Percentiles rank a stretch among this genome's conserved stretches.
Evolutionary conservation across 768 basidiomycete species (phyloP).

Genomic region (Gyrodon lividus): DNA sequence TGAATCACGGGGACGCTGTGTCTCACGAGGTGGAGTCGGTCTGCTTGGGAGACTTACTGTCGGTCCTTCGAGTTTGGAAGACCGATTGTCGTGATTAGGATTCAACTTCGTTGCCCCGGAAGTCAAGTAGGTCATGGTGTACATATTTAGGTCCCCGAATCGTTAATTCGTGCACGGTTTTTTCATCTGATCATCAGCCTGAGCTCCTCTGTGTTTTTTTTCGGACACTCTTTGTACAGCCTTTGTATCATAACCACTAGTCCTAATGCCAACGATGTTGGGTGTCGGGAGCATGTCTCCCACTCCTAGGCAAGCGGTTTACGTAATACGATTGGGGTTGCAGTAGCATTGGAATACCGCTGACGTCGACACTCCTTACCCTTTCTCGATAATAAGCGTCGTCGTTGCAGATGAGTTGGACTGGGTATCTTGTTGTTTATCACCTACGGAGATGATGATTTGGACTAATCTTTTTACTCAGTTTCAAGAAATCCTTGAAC

Average conservation of each 20-base stretch:
- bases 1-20: conserved; percentile 15
- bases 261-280: too few species aligned
- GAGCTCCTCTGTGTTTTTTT: background rate
- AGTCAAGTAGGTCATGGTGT: background rate
- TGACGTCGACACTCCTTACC: too few species aligned
- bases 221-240: background rate
- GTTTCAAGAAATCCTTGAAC: conserved; percentile 93
- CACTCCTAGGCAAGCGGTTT: too few species aligned
- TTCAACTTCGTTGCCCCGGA: too few species aligned
- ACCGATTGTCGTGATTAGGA: conserved; percentile 18
- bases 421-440: conserved; percentile 39
- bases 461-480: conserved; percentile 27
- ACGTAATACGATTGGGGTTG: conserved; percentile 16
- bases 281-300: too few species aligned
- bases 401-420: conserved; percentile 48
- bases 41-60: conserved; percentile 17
- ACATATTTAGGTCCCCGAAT: background rate
- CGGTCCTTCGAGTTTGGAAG: conserved; percentile 16
- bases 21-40: conserved; percentile 14
- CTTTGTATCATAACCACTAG: background rate
- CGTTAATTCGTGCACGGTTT: background rate
- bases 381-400: background rate
- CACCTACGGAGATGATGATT: background rate
- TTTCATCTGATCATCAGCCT: background rate
- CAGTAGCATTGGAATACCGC: too few species aligned